These are phyloP conservation scores for Rhododendron mucronatum DNA, from an alignment of 148 eudicot genomes.

Conservation along the genomic window DNA sequence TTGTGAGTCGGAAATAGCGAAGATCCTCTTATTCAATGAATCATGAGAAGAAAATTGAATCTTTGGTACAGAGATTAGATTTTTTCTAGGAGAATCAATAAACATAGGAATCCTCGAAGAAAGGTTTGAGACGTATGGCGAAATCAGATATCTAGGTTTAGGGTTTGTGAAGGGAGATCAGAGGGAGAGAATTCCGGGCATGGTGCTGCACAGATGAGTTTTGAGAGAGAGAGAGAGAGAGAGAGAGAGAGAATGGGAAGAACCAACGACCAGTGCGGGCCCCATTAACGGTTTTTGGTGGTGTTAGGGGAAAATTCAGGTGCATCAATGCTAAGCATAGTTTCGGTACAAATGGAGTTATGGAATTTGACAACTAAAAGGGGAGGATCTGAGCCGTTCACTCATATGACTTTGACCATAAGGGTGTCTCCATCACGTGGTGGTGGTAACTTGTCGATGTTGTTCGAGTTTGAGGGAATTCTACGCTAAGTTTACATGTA, in stretches of 20 bases:
- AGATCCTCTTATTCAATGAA: background rate
- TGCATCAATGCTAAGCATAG: background rate
- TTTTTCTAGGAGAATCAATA: background rate
- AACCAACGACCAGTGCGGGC: constrained; percentile 2
- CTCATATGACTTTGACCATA: background rate
- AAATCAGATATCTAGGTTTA: background rate
- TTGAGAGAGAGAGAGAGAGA: background rate
- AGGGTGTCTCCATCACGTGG: background rate
- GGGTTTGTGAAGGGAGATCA: background rate
- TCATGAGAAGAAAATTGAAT: background rate
- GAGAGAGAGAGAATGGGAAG: background rate
- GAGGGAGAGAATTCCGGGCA: background rate
- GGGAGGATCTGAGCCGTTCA: background rate
- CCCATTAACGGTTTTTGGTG: constrained; percentile 8
- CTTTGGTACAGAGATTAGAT: background rate
- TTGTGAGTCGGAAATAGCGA: background rate
- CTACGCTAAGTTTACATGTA: background rate
- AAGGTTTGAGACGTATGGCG: background rate
- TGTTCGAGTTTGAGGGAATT: background rate
- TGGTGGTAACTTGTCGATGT: background rate
- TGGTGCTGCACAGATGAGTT: background rate
- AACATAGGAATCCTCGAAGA: background rate
- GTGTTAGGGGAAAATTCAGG: background rate
- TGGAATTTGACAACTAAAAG: background rate
- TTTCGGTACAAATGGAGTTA: background rate